A percentile compares a stretch with the other conserved stretches of the same genome.
Conservation (phyloP, 140 eudicot genomes). For the Ambrosia hybrid region DNA sequence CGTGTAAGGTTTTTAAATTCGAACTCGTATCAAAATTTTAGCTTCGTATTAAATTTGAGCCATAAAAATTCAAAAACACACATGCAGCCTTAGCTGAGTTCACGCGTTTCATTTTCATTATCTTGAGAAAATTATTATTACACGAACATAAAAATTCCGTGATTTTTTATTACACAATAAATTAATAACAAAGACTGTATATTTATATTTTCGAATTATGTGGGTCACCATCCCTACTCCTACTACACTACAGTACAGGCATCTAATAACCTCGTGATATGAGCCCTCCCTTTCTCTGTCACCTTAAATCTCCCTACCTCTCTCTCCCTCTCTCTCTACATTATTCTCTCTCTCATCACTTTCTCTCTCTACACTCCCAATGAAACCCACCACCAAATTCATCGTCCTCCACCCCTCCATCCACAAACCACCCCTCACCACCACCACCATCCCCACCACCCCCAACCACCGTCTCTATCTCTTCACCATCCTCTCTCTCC, state of each 20-base stretch:
- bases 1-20: no score
- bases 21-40: no score
- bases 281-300: conserved; percentile 27
- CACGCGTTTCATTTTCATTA: no score
- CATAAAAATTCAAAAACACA: no score
- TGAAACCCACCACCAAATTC: conserved; percentile 72
- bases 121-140: no score
- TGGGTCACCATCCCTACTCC: neutral
- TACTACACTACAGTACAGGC: no score
- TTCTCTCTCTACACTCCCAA: conserved; percentile 36
- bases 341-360: conserved; percentile 13
- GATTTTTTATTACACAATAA: neutral
- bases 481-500: conserved; percentile 37
- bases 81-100: no score
- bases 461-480: conserved; percentile 48
- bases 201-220: neutral
- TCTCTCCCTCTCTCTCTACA: conserved; percentile 22
- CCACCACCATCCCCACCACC: conserved; percentile 3
- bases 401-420: conserved; percentile 64
- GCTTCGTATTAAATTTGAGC: no score
- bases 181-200: neutral
- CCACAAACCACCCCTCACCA: conserved; percentile 32
- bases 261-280: conserved; percentile 32
- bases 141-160: neutral
- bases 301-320: conserved; percentile 13